These are phyloP conservation scores for Acanthochlamys bracteata DNA, from an alignment of 106 monocot genomes.

Conservation along the genomic window DNA sequence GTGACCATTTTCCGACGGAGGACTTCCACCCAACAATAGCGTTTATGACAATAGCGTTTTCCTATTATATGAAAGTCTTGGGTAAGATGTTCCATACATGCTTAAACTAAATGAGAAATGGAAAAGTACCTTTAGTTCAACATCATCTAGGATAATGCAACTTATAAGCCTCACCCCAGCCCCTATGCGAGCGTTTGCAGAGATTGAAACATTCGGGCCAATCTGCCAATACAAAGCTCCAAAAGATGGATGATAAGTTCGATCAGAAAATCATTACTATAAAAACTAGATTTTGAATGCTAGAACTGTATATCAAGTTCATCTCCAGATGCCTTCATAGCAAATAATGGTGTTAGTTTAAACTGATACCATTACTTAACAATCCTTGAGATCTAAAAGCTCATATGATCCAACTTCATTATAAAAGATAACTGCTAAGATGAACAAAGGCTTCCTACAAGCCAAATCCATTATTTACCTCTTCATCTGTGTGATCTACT, in stretches of 20 bases:
- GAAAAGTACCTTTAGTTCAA: conserved; percentile 72
- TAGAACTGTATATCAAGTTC: too few relatives aligned
- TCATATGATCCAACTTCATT: too few relatives aligned
- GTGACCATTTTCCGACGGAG: conserved; percentile 84
- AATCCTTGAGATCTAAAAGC: too few relatives aligned
- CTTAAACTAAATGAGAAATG: not conserved
- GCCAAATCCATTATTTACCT: too few relatives aligned
- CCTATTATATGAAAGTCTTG: conserved; percentile 26
- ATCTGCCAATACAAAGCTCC: conserved; percentile 35
- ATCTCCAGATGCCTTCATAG: too few relatives aligned
- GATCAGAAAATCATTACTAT: not conserved
- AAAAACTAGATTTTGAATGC: too few relatives aligned
- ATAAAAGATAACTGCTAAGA: too few relatives aligned
- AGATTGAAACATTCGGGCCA: conserved; percentile 95
- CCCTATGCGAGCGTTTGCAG: conserved; percentile 94
- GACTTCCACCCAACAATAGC: conserved; percentile 96
- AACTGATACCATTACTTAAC: too few relatives aligned
- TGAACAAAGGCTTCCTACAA: too few relatives aligned
- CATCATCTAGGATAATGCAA: conserved; percentile 95
- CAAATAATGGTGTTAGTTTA: too few relatives aligned
- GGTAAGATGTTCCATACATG: not conserved
- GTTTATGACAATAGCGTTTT: conserved; percentile 89
- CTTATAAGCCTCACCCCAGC: conserved; percentile 87
- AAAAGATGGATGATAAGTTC: not conserved
- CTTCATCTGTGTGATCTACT: too few relatives aligned